Evolutionary conservation across 2,329 filamentous ascomycete genomes (phyloP), one percentile per base, ranked within the genome.

Genomic region (Colletotrichum noveboracense): DNA sequence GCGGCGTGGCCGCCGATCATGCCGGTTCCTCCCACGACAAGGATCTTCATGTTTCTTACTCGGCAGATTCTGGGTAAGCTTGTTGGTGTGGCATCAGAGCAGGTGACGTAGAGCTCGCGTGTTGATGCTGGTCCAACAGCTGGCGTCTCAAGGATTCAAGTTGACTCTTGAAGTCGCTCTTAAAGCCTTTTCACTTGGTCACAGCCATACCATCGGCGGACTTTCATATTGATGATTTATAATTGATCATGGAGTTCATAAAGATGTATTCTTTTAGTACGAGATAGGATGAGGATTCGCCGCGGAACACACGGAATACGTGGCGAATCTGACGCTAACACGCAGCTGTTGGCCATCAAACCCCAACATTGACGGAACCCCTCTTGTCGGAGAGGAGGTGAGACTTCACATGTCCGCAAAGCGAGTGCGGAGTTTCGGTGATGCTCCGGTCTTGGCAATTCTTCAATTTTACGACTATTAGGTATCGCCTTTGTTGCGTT

Each of bases 1-100:
- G 74, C 70, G 5, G 74, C 74, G 48, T 70, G 70, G 21, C 66
- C 70, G 24, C 74, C 74, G 7, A 76, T 67, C 60, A 66, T 30
- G 24, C 74, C 74, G 7, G 66, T 62, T 5, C 74, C 74, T 18
- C 74, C 74, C 4, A 76, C 26, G 8, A 76, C 32, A 36, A 76
- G 74, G 8, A 70, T 34, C 16, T 38, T 70, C 71, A 67, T 76
- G 7, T 3, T 30, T 43, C 3, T 34, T 61, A 21, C 6, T 21
- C 28, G 28, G 28, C 28, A 7, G 16, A 0, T 24, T 13, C 4
- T 55, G 9, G 21, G 16, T 3, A 1, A 28, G 55, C 7, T 58
- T 18, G 14, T 14, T 26, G 12, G 21, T 58, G 14, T 18, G 16
- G 3, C 7, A 28, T 24, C 2, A 58, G n/a, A 0, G 2, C 7